Evolutionary conservation across 257 asterid genomes (phyloP).

Genomic region (Paraleonurus japonicus): DNA sequence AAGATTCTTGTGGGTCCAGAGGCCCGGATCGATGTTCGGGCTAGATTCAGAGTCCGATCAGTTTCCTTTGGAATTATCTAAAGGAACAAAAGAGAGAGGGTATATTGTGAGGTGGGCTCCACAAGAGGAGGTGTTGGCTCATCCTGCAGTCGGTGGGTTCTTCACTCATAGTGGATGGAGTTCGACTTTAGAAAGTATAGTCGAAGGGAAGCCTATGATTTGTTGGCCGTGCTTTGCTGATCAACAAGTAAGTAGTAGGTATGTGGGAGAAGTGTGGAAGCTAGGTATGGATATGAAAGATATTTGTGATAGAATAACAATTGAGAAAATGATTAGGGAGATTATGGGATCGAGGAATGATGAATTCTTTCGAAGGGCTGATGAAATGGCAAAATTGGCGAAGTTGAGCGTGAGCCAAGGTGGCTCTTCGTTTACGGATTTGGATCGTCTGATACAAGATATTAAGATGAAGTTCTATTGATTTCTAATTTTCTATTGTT

Average conservation of each 20-base stretch:
- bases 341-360: conserved; percentile 48
- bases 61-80: conserved; percentile 22
- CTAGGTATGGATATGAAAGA: conserved; percentile 62
- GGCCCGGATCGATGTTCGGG: conserved; percentile 43
- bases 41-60: neutral
- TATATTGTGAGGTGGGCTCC: conserved; percentile 46
- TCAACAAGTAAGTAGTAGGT: conserved; percentile 52
- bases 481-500: too few relatives aligned
- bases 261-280: conserved; percentile 44
- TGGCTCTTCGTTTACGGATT: conserved; percentile 39
- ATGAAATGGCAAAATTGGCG: conserved; percentile 33
- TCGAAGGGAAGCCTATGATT: conserved; percentile 43
- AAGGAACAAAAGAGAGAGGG: conserved; percentile 39
- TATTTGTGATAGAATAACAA: conserved; percentile 39
- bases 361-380: conserved; percentile 35
- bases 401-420: conserved; percentile 36
- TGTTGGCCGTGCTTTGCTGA: conserved; percentile 51
- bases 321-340: conserved; percentile 45
- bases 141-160: conserved; percentile 36
- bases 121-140: conserved; percentile 40
- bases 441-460: conserved; percentile 39
- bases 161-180: conserved; percentile 50
- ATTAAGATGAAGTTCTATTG: conserved; percentile 16
- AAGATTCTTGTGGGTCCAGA: conserved; percentile 52
- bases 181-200: conserved; percentile 45